Base-by-base conservation (phyloP, 129 eudicot genomes). In the Flaveria sonorensis region DNA sequence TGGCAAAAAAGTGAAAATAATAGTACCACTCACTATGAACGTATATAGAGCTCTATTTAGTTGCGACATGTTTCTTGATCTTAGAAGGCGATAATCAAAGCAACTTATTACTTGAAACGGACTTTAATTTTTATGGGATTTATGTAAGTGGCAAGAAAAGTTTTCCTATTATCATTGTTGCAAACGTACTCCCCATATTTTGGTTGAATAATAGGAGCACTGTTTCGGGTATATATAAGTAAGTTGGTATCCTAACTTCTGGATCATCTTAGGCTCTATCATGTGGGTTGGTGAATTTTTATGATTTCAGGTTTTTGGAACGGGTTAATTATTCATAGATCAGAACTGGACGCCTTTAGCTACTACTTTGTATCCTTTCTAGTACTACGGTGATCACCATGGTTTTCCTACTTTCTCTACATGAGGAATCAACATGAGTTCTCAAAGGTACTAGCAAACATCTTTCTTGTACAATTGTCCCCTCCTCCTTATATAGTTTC, bases 351-450 rank as follows among this genome's bases (percentile, higher is more conserved):
- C 91, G 45, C 97, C 98, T 28, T 87, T 88, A 40, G 91, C 97
- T 74, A 61, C 85, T 46, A 94, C 96, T 86, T 80, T 91, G 53
- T 94, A 91, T 43, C 89, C 96, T 16, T 91, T 94, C 70, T 94
- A n/a, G n/a, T n/a, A 97, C 78, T 94, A 87, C 39, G 89, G 97
- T 51, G 97, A 93, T 68, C 98, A 91, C 86, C 97, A 96, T 3
- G 93, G 91, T 81, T 94, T 94, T 56, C 98, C 98, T 11, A 86
- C 93, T 28, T 77, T 94, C 14, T 94, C 91, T 76, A 86, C 6
- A 94, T 91, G 97, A 85, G 83, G 70, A 82, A 83, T 47, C 86
- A 71, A 65, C 84, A 73, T 48, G 83, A 93, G 67, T 93, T 93
- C 86, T 83, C 90, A 42, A 79, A 82, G 97, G 99, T 94, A 85